Conservation (phyloP, 768 basidiomycete genomes). For the Guyanaporus albipodus region DNA sequence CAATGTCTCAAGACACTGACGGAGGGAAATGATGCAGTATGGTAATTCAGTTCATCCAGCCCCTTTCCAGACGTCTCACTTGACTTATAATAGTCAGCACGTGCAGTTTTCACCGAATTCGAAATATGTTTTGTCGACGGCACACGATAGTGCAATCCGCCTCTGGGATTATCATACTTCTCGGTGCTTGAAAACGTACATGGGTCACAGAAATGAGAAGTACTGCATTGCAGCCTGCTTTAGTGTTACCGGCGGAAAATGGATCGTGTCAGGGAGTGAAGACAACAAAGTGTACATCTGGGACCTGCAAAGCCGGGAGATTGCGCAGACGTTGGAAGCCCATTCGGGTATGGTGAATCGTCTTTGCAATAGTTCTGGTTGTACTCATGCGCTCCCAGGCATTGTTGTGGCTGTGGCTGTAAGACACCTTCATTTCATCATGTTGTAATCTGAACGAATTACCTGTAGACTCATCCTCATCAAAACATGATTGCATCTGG, state of each 20-base stretch:
- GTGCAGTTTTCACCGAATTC: constrained; percentile 96
- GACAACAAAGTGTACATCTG: constrained; percentile 87
- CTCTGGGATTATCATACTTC: constrained; percentile 95
- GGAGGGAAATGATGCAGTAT: constrained; percentile 83
- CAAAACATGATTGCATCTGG: constrained; percentile 88
- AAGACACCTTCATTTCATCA: constrained; percentile 35
- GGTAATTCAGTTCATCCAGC: constrained; percentile 37
- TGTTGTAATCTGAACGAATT: background rate
- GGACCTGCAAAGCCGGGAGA: constrained; percentile 85
- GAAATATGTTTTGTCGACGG: constrained; percentile 89
- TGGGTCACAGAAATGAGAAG: constrained; percentile 76
- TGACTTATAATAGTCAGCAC: constrained; percentile 56
- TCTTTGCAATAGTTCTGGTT: too few relatives aligned
- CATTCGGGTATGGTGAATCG: constrained; percentile 54
- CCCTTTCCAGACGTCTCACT: background rate
- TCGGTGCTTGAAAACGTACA: constrained; percentile 86
- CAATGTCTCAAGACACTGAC: constrained; percentile 96
- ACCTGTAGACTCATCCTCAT: constrained; percentile 69
- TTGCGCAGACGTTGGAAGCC: constrained; percentile 75
- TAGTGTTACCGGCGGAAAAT: constrained; percentile 80
- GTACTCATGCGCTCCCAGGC: constrained; percentile 14
- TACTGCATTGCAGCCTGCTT: constrained; percentile 85
- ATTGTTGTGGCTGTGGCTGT: constrained; percentile 82
- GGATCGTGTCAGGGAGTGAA: constrained; percentile 90
- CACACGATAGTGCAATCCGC: constrained; percentile 89